These are phyloP conservation scores for Mediolabrus comicus DNA, from an alignment of 108 stramenopile genomes.

Conservation along the genomic window DNA sequence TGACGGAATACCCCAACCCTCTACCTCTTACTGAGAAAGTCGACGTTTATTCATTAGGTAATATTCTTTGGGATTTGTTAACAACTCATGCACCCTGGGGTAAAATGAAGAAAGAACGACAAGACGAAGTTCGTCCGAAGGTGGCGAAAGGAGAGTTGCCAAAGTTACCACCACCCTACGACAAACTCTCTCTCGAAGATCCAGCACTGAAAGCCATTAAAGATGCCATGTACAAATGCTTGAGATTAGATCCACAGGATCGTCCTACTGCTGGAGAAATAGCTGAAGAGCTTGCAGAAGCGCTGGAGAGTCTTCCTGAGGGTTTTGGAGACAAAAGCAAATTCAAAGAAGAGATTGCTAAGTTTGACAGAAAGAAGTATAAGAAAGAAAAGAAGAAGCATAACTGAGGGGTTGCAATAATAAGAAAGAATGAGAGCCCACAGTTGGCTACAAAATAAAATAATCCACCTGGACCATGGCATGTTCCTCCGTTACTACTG, in stretches of 20 bases:
- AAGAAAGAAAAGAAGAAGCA: not conserved
- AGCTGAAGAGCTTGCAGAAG: constrained; percentile 42
- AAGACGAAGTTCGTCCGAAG: constrained; percentile 56
- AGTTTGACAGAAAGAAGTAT: not conserved
- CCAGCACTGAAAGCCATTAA: constrained; percentile 58
- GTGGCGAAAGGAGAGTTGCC: constrained; percentile 64
- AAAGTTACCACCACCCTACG: constrained; percentile 44
- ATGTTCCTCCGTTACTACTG: not conserved
- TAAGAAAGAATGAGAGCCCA: too few relatives aligned
- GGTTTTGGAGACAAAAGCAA: constrained; percentile 45
- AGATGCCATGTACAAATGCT: constrained; percentile 73
- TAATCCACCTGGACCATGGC: too few relatives aligned
- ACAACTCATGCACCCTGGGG: constrained; percentile 81
- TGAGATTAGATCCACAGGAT: constrained; percentile 53
- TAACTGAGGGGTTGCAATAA: not conserved
- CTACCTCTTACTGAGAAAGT: constrained; percentile 68
- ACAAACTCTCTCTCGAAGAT: constrained; percentile 34
- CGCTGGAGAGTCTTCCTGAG: constrained; percentile 41
- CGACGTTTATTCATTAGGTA: constrained; percentile 81
- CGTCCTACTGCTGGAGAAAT: constrained; percentile 70
- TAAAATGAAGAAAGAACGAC: constrained; percentile 67
- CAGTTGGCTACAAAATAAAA: too few relatives aligned
- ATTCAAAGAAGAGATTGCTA: constrained; percentile 2
- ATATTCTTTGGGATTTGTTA: constrained; percentile 66
- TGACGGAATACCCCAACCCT: constrained; percentile 18